These are phyloP conservation scores for Fusarium albidum DNA, from an alignment of 2,329 filamentous ascomycete genomes.

Conservation along the genomic window DNA sequence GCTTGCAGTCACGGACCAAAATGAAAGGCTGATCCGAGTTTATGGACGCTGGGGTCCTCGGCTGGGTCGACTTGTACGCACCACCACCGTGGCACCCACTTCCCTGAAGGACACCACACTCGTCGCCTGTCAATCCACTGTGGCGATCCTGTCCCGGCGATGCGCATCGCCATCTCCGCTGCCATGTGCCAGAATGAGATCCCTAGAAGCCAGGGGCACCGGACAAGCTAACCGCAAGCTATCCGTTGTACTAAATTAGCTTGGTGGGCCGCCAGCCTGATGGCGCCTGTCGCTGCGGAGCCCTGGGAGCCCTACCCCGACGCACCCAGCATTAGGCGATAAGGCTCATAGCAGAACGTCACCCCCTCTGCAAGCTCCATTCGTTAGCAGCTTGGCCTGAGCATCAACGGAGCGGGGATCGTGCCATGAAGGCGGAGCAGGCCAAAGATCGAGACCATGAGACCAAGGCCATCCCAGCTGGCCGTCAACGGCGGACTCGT, in stretches of 20 bases:
- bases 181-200: slow-evolving; percentile 36
- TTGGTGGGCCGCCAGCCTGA: slow-evolving; percentile 23
- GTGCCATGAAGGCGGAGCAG: slow-evolving; percentile 39
- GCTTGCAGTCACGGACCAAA: not conserved
- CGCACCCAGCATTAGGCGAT: slow-evolving; percentile 24
- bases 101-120: slow-evolving; percentile 5
- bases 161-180: slow-evolving; percentile 25
- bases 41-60: not conserved
- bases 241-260: slow-evolving; percentile 40
- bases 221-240: slow-evolving; percentile 37
- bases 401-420: slow-evolving; percentile 37
- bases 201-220: slow-evolving; percentile 32
- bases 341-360: slow-evolving; percentile 39
- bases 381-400: slow-evolving; percentile 32
- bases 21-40: not conserved
- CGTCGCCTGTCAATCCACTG: slow-evolving; percentile 22
- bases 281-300: slow-evolving; percentile 31
- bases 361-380: slow-evolving; percentile 34
- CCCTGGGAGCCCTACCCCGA: slow-evolving; percentile 15
- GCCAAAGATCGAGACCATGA: slow-evolving; percentile 40
- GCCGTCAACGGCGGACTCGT: slow-evolving; percentile 28
- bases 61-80: slow-evolving; percentile 4
- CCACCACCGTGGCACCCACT: too few relatives aligned
- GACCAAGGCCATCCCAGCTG: slow-evolving; percentile 27
- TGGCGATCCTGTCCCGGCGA: slow-evolving; percentile 26